Evolutionary conservation across 495 filamentous ascomycete species (phyloP), one percentile per base, ranked within the genome.

Genomic region (Podospora bellae-mahoneyi): DNA sequence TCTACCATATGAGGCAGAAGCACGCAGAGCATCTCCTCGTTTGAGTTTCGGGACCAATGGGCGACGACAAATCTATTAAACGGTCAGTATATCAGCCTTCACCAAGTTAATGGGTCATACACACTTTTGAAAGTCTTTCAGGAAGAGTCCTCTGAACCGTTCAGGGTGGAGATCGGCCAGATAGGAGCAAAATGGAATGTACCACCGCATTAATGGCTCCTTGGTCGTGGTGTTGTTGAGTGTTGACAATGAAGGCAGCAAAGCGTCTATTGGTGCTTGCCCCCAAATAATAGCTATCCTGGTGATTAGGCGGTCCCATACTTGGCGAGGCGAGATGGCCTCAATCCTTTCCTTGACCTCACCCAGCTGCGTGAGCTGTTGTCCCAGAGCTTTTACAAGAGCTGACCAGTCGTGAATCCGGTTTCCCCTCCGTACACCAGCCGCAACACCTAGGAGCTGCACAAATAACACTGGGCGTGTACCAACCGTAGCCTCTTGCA

Each of bases 121-220:
- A 71, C 74, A 91, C 88, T 85, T 92, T 74, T 94, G 90, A 69
- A 98, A 92, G 70, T 92, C 87, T 62, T 92, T 92, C 15, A 92
- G 80, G 13, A 96, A 79, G 13, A 97, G 82, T 63, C 85, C 85
- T 57, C 88, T 82, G 75, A 98, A 99, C 56, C 92, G 84, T 64
- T 94, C 90, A 10, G 83, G 73, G 57, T 91, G 88, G 66, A 93
- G 80, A 55, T 91, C 85, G 0, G 90, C 86, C 69, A 94, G 88
- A 39, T 91, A 89, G 16, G 88, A 88, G 75, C 91, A 97, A 74
- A 97, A 97, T 5, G 87, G 83, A 60, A 97, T 81, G 77, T 98
- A 98, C 79, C 87, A 86, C 63, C 75, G 75, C 67, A 88, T 86
- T 63, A 91, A 82, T 2, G 79, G 82, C 20, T 88, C 87, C 60